Conservation (phyloP, 2,329 filamentous ascomycete species). For the Penicillium sp. region DNA sequence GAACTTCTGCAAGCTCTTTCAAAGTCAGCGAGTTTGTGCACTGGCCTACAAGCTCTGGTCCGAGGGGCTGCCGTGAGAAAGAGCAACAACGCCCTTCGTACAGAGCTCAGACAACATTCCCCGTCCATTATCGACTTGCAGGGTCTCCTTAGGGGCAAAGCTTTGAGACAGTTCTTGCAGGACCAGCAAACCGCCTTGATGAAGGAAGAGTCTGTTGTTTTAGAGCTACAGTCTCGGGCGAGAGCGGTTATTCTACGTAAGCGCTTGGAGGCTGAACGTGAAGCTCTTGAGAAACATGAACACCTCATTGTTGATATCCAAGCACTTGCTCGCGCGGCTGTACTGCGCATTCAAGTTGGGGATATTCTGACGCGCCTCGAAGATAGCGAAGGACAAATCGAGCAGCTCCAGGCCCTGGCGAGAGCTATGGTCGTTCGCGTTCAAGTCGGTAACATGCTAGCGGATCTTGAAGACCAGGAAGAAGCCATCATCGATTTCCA, state of each 20-base stretch:
- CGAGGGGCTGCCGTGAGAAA: constrained; percentile 44
- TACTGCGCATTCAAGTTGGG: constrained; percentile 46
- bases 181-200: constrained; percentile 44
- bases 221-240: constrained; percentile 57
- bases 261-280: constrained; percentile 34
- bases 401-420: constrained; percentile 73
- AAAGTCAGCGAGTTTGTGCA: constrained; percentile 46
- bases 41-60: constrained; percentile 50
- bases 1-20: constrained; percentile 47
- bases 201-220: constrained; percentile 48
- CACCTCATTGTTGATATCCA: constrained; percentile 42
- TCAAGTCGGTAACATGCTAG: constrained; percentile 73
- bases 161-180: constrained; percentile 36
- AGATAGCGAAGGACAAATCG: constrained; percentile 68
- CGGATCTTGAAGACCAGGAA: constrained; percentile 81
- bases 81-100: constrained; percentile 29
- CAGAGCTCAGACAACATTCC: constrained; percentile 34
- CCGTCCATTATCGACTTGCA: constrained; percentile 38
- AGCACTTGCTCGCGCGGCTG: constrained; percentile 45
- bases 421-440: constrained; percentile 79
- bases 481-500: constrained; percentile 76
- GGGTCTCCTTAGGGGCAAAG: constrained; percentile 37
- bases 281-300: constrained; percentile 37
- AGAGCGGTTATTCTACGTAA: constrained; percentile 47
- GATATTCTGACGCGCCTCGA: constrained; percentile 70